Percentiles rank a stretch among this genome's conserved stretches.
These are phyloP conservation scores for Pseudogymnoascus sp. DNA, from an alignment of 2,329 filamentous ascomycete species.

Conservation along the genomic window DNA sequence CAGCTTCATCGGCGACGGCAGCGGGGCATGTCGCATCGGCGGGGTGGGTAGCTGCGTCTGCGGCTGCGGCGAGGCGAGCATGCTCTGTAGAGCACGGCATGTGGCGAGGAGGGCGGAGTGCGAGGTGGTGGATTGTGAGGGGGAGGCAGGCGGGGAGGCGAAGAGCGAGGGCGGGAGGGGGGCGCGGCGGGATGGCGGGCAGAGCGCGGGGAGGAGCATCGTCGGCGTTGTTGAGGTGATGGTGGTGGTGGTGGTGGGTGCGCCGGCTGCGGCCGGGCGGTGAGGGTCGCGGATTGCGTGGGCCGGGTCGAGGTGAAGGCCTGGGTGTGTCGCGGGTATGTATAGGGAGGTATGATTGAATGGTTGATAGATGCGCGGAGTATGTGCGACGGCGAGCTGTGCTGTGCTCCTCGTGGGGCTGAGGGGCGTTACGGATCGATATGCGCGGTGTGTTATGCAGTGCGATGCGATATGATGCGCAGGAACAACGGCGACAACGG, in stretches of 20 bases:
- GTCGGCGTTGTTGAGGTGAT: neutral
- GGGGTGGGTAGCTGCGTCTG: conserved; percentile 46
- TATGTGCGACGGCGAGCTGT: conserved; percentile 1
- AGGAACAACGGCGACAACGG: conserved; percentile 2
- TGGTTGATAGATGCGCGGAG: neutral
- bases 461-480: conserved; percentile 8
- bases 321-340: neutral
- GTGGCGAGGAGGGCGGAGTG: conserved; percentile 47
- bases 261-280: neutral
- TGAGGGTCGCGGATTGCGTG: neutral
- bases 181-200: neutral
- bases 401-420: neutral
- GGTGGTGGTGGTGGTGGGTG: neutral
- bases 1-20: conserved; percentile 38
- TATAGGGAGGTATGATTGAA: neutral
- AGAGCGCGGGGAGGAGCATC: conserved; percentile 3
- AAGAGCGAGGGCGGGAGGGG: conserved; percentile 34
- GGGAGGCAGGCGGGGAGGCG: conserved; percentile 48
- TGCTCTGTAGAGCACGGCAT: conserved; percentile 54
- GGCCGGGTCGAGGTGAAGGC: neutral
- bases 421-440: conserved; percentile 1
- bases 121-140: conserved; percentile 40
- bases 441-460: neutral
- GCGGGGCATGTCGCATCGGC: conserved; percentile 36
- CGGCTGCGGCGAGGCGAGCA: conserved; percentile 40